Evolutionary conservation across 108 stramenopile species (phyloP).

Genomic region (Pseudonitzschia pungens): DNA sequence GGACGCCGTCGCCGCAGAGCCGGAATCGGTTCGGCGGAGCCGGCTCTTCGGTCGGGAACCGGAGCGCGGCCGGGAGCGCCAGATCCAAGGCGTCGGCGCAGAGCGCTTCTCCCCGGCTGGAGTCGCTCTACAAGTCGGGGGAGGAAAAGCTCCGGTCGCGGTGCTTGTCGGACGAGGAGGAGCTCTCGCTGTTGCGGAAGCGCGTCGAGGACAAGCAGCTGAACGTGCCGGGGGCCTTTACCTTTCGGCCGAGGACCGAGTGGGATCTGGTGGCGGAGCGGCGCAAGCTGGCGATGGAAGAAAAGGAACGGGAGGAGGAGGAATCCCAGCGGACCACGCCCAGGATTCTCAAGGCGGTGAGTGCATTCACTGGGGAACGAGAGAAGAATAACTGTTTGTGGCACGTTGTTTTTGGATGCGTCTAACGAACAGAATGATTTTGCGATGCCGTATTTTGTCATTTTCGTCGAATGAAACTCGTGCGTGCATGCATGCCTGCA

Average conservation of each 20-base stretch:
- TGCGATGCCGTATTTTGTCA: too few relatives aligned
- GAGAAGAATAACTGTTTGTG: too few relatives aligned
- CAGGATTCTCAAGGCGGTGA: neutral
- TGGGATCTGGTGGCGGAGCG: slow-evolving; percentile 33
- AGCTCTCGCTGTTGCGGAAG: slow-evolving; percentile 12
- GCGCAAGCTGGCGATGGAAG: slow-evolving; percentile 5
- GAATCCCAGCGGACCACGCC: neutral
- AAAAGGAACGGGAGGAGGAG: slow-evolving; percentile 15
- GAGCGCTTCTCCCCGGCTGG: slow-evolving; percentile 10
- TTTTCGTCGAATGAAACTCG: too few relatives aligned
- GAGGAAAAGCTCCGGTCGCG: slow-evolving; percentile 21
- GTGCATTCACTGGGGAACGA: neutral
- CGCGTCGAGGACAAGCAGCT: slow-evolving; percentile 26
- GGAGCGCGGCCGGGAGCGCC: neutral
- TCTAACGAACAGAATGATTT: too few relatives aligned
- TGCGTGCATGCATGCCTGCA: too few relatives aligned
- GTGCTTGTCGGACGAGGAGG: slow-evolving; percentile 13
- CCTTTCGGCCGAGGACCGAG: slow-evolving; percentile 33
- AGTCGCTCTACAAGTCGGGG: slow-evolving; percentile 18
- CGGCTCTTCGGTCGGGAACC: neutral
- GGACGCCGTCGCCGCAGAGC: neutral
- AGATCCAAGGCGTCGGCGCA: neutral
- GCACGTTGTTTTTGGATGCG: too few relatives aligned
- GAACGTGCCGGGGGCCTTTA: slow-evolving; percentile 8
- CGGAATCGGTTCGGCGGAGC: neutral